Conservation (phyloP, 768 basidiomycete genomes). For the Phlebiopsis gigantea region DNA sequence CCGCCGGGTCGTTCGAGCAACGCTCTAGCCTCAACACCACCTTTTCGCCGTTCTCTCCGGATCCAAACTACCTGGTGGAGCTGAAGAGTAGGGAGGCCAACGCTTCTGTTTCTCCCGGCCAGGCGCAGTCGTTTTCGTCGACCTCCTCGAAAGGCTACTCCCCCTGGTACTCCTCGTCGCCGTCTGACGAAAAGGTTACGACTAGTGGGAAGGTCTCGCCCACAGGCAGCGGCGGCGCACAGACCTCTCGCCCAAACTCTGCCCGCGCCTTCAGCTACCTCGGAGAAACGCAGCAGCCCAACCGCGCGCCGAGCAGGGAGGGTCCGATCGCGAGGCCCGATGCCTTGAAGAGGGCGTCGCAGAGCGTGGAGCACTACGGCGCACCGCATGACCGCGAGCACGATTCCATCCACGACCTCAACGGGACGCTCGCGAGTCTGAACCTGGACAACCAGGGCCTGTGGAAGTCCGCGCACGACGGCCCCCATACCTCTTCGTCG, state of each 20-base stretch:
- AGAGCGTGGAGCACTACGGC: constrained; percentile 14
- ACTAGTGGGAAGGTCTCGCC: constrained; percentile 13
- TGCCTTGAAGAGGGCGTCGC: constrained; percentile 15
- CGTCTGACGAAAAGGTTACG: constrained; percentile 34
- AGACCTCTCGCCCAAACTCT: constrained; percentile 35
- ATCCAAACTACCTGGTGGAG: constrained; percentile 46
- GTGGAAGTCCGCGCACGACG: constrained; percentile 27
- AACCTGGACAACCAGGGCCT: constrained; percentile 46
- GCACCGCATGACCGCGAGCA: constrained; percentile 30
- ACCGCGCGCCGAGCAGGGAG: constrained; percentile 15
- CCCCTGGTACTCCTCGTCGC: constrained; percentile 39
- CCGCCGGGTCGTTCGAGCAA: constrained; percentile 10
- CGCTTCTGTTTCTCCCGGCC: constrained; percentile 28
- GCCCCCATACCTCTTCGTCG: constrained; percentile 14
- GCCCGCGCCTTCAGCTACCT: constrained; percentile 43
- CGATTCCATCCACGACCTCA: constrained; percentile 62
- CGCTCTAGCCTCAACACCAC: constrained; percentile 14
- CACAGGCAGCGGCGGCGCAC: constrained; percentile 27
- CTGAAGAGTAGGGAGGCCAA: constrained; percentile 15
- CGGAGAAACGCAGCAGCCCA: constrained; percentile 33
- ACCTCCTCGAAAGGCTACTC: constrained; percentile 41
- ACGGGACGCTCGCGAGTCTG: constrained; percentile 71
- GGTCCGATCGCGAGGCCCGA: constrained; percentile 32
- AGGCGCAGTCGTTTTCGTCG: constrained; percentile 41
- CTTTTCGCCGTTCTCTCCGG: constrained; percentile 80